Conservation (phyloP, 495 filamentous ascomycete genomes). For the Trypethelium eluteriae region DNA sequence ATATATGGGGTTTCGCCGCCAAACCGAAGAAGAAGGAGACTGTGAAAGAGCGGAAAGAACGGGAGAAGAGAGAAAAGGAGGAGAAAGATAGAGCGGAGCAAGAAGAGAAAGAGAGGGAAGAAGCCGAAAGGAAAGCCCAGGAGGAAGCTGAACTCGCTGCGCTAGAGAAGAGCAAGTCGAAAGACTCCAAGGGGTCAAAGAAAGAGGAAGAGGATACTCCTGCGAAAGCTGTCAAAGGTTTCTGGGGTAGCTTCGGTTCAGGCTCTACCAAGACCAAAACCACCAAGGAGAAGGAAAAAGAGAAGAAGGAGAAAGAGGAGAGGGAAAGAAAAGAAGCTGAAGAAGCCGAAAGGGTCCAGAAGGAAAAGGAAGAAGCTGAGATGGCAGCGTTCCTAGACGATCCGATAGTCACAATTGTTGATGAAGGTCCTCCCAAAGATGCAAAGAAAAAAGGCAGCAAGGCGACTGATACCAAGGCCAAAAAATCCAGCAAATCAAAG, state of each 20-base stretch:
- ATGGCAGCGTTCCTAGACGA: conserved; percentile 29
- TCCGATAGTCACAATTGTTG: conserved; percentile 28
- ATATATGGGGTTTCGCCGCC: not conserved
- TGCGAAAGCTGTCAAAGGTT: conserved; percentile 22
- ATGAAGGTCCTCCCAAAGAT: conserved; percentile 27
- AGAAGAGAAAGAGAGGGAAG: conserved; percentile 4
- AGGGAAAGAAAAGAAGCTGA: conserved; percentile 20
- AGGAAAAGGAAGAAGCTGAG: conserved; percentile 23
- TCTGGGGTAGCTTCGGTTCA: conserved; percentile 20
- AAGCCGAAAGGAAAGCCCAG: conserved; percentile 1
- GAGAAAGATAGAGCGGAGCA: conserved; percentile 14
- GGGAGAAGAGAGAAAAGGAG: conserved; percentile 13
- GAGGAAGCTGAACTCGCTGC: conserved; percentile 10
- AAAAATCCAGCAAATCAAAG: conserved; percentile 24
- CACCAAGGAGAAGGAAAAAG: conserved; percentile 18
- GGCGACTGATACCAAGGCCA: conserved; percentile 13
- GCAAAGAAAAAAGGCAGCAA: conserved; percentile 28
- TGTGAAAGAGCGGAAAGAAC: conserved; percentile 16
- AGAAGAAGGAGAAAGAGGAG: conserved; percentile 21
- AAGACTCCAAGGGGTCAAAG: conserved; percentile 23
- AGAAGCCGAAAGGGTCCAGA: conserved; percentile 13
- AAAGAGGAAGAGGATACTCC: conserved; percentile 17
- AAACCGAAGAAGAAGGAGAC: conserved; percentile 10
- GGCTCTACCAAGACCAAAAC: conserved; percentile 16
- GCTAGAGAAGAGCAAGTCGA: conserved; percentile 21